Conservation (phyloP, 169 alveolate species). For the Plasmodium gallinaceum region DNA sequence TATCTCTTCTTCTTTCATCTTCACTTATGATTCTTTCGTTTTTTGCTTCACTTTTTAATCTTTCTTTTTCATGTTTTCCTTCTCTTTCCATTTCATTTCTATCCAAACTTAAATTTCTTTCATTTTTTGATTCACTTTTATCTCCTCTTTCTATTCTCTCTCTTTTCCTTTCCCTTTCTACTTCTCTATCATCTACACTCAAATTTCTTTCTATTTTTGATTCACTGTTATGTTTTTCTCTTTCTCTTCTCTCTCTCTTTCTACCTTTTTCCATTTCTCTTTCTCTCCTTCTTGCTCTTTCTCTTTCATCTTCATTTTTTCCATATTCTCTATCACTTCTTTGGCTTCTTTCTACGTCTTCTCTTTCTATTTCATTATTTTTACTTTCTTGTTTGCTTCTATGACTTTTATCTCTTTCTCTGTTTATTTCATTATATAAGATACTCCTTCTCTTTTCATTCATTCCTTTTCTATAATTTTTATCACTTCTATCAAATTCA, state of each 20-base stretch:
- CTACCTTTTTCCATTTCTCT: not conserved
- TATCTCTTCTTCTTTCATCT: slow-evolving; percentile 7
- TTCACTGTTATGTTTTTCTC: not conserved
- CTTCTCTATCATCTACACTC: slow-evolving; percentile 9
- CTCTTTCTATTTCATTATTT: not conserved
- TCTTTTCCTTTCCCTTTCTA: not conserved
- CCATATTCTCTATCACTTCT: not conserved
- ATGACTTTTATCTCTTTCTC: not conserved
- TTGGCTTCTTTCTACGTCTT: not conserved
- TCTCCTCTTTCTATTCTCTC: not conserved
- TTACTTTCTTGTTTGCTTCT: not conserved
- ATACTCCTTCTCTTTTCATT: not conserved
- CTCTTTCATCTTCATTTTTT: not conserved
- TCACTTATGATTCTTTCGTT: not conserved
- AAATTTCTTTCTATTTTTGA: not conserved
- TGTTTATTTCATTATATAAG: not conserved
- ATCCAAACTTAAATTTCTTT: not conserved
- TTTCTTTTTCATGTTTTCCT: not conserved
- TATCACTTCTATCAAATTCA: not conserved
- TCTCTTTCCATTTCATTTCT: slow-evolving; percentile 3
- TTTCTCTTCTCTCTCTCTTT: not conserved
- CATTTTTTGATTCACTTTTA: not conserved
- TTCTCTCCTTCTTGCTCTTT: no score
- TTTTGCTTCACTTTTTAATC: not conserved
- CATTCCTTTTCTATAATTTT: not conserved